Base-by-base conservation (phyloP, 169 alveolate genomes). In the Plasmodium yoelii region DNA sequence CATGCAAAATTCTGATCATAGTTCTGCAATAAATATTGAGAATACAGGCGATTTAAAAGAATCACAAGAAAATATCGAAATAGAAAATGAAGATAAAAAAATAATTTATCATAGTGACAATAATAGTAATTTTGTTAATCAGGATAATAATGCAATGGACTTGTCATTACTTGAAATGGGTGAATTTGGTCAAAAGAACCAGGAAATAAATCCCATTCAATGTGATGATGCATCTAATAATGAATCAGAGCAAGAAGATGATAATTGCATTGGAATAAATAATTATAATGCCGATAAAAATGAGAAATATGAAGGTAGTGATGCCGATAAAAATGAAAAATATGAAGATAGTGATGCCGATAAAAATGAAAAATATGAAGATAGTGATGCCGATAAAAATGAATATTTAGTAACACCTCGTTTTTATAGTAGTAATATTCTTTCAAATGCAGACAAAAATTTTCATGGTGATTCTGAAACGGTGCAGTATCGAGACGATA, bases 21-120 rank as follows among this genome's bases (percentile, higher is more conserved):
- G 18, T 15, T 65, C 59, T 39, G 39, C 13, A 39, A 42, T 65
- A n/a, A 53, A 65, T n/a, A 24, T 65, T 39, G 57, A 65, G 5
- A 65, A 56, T 65, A 8, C 44, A 19, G 73, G 46, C 2, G 55
- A 65, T 15, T 12, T 65, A 39, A 42, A 15, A 65, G n/a, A 19
- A n/a, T 42, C 57, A 0, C 28, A 65, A 2, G 56, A 65, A 34
- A 64, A 5, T 2, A 5, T 26, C 10, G 15, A 5, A 5, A 34
- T 24, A 44, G 13, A 7, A n/a, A 39, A 42, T 65, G 46, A 65
- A 13, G 15, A 34, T 34, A 34, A 34, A 1, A 34, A 34, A 34
- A 2, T 34, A 6, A 55, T 12, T 55, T 55, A 55, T 55, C 22
- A 55, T 55, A 15, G 18, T 12, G 5, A 55, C 22, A 12, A n/a